phyloP scores from a whole-genome alignment of 78 protist genomes.

The Dictyostelium intermedium region DNA sequence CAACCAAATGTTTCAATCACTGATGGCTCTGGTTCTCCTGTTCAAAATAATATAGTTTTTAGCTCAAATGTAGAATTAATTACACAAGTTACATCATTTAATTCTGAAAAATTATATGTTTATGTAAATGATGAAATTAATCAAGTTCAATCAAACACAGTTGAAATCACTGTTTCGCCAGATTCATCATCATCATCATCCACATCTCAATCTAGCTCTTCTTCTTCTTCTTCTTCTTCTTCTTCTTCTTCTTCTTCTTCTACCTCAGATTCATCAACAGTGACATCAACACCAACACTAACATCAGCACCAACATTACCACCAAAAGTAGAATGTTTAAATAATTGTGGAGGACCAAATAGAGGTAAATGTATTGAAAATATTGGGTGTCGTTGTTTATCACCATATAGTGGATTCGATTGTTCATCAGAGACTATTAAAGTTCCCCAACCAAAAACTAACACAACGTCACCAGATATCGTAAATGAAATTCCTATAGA shows the following conservation, averaged over 20 bases:
- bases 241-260: background rate
- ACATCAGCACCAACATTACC: background rate
- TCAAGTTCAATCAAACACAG: background rate
- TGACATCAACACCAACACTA: background rate
- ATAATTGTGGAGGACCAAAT: background rate
- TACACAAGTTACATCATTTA: background rate
- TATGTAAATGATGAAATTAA: background rate
- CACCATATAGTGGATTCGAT: conserved; percentile 14
- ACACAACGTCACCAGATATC: background rate
- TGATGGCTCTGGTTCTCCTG: background rate
- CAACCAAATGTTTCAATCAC: background rate
- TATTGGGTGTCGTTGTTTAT: conserved; percentile 9
- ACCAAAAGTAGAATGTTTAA: background rate
- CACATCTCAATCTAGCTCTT: no score
- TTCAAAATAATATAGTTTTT: background rate
- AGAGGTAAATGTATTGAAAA: background rate
- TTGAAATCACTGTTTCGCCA: background rate
- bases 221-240: no score
- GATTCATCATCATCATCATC: background rate
- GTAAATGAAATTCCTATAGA: background rate
- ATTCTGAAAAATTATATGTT: background rate
- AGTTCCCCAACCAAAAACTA: background rate
- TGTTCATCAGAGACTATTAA: background rate
- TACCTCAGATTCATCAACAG: background rate
- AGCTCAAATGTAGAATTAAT: background rate